phyloP scores from a whole-genome alignment of 441 rosid species.

The Pelargonium cotyledonis region DNA sequence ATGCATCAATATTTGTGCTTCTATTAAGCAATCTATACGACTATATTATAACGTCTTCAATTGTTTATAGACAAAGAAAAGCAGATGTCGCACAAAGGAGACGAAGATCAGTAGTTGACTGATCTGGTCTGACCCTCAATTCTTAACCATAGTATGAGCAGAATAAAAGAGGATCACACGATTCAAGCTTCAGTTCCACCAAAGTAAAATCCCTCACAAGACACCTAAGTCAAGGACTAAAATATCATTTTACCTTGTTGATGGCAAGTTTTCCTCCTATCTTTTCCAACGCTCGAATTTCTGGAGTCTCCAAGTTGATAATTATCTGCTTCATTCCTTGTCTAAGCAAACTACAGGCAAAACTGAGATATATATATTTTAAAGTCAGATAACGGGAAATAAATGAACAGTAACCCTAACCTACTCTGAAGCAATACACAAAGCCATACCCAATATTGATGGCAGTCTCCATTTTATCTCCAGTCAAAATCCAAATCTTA shows the following conservation, averaged over 20 bases:
- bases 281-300: conserved; percentile 47
- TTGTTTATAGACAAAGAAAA: too few relatives aligned
- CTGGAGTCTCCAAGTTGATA: conserved; percentile 53
- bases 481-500: conserved; percentile 72
- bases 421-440: neutral
- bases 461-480: conserved; percentile 79
- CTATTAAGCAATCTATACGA: neutral
- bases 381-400: conserved; percentile 24
- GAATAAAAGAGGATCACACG: neutral
- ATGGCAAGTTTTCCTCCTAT: conserved; percentile 42
- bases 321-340: conserved; percentile 67
- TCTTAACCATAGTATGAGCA: neutral
- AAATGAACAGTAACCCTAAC: conserved; percentile 10
- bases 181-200: neutral
- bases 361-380: conserved; percentile 30
- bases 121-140: neutral
- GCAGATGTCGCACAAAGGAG: too few relatives aligned
- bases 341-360: conserved; percentile 67
- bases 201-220: neutral
- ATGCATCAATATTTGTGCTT: neutral
- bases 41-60: neutral
- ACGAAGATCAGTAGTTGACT: neutral
- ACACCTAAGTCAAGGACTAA: neutral
- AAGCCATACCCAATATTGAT: conserved; percentile 63
- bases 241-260: conserved; percentile 30